These are phyloP conservation scores for Kodamaea derodonti DNA, from an alignment of 1,139 yeast species.

Conservation along the genomic window DNA sequence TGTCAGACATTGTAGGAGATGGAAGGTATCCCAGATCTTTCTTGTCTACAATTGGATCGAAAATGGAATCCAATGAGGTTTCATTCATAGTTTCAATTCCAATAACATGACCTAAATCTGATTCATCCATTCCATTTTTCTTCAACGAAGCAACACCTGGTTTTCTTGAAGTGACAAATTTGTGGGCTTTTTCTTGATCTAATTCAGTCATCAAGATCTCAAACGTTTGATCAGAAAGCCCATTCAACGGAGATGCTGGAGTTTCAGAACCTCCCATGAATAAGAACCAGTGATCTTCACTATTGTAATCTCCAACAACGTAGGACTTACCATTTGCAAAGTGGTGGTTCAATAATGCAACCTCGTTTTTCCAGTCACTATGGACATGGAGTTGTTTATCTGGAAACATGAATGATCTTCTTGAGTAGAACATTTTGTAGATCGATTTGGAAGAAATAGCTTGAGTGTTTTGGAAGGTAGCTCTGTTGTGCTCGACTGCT, in stretches of 20 bases:
- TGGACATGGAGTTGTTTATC: slow-evolving; percentile 79
- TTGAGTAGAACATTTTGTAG: slow-evolving; percentile 77
- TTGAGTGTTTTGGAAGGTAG: slow-evolving; percentile 14
- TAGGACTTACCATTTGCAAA: slow-evolving; percentile 68
- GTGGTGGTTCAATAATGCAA: slow-evolving; percentile 58
- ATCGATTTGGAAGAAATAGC: slow-evolving; percentile 35
- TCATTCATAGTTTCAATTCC: slow-evolving; percentile 66
- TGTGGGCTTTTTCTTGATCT: slow-evolving; percentile 52
- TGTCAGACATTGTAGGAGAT: slow-evolving; percentile 34
- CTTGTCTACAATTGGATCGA: slow-evolving; percentile 23
- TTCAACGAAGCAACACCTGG: slow-evolving; percentile 43
- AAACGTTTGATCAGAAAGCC: slow-evolving; percentile 62
- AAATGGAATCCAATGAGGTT: slow-evolving; percentile 60
- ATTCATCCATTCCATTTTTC: slow-evolving; percentile 30
- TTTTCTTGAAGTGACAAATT: slow-evolving; percentile 57
- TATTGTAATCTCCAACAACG: slow-evolving; percentile 70
- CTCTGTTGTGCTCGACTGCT: no score
- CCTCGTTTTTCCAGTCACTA: slow-evolving; percentile 80
- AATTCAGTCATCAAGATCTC: slow-evolving; percentile 91
- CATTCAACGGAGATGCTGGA: slow-evolving; percentile 10
- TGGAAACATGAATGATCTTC: slow-evolving; percentile 93
- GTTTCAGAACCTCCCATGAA: slow-evolving; percentile 54
- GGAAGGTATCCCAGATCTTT: slow-evolving; percentile 30
- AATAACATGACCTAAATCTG: slow-evolving; percentile 74
- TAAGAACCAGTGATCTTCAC: slow-evolving; percentile 88